Percentiles rank a stretch among this genome's conserved stretches.
These are phyloP conservation scores for Pulveroboletus sp. DNA, from an alignment of 768 basidiomycete species.

Conservation along the genomic window DNA sequence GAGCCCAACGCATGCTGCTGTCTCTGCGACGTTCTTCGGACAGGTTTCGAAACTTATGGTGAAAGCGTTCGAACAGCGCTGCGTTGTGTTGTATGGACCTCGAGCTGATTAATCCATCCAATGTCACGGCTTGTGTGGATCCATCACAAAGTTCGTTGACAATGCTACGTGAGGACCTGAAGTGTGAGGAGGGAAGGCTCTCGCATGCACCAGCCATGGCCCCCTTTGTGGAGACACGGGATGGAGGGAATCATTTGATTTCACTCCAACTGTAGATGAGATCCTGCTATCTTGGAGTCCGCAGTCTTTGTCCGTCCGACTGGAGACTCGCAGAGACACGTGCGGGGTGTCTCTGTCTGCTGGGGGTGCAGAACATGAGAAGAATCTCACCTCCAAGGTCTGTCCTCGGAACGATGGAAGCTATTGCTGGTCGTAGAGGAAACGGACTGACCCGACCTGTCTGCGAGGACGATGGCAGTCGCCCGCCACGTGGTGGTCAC, in stretches of 20 bases:
- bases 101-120: slow-evolving; percentile 19
- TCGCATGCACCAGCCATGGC: not conserved
- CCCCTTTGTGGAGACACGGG: not conserved
- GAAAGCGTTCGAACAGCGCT: slow-evolving; percentile 85
- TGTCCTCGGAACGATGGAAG: not conserved
- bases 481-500: no score
- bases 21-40: slow-evolving; percentile 83
- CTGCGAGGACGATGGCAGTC: no score
- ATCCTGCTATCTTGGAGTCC: not conserved
- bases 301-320: no score
- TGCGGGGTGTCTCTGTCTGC: not conserved
- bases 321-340: no score
- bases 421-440: not conserved
- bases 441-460: no score
- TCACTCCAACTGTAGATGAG: not conserved
- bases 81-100: slow-evolving; percentile 63
- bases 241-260: not conserved
- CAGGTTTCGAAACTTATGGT: slow-evolving; percentile 88
- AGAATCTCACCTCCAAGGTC: not conserved
- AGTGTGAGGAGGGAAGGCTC: not conserved
- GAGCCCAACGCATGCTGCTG: slow-evolving; percentile 76
- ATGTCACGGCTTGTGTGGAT: not conserved
- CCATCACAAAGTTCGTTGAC: not conserved
- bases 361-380: no score
- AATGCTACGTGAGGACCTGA: not conserved